phyloP scores from a whole-genome alignment of 1,284 basidiomycete species.

The Tilletia walkeri region DNA sequence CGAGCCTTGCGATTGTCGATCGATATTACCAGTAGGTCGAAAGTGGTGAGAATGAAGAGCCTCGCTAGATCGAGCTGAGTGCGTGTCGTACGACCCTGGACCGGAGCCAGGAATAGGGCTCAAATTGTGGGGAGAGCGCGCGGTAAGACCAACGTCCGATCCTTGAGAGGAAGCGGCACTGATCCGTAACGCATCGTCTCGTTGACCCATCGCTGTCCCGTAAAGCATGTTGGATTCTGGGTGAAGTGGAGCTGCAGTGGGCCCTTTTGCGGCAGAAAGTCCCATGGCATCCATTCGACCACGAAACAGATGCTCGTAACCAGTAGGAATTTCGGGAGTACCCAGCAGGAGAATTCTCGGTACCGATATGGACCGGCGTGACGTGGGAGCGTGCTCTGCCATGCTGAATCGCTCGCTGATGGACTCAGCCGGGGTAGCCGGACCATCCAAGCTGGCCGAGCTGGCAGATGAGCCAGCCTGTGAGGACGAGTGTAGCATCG shows the following conservation, averaged over 20 bases:
- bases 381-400: neutral
- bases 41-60: neutral
- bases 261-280: no score
- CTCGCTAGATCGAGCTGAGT: constrained; percentile 1
- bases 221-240: no score
- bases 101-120: neutral
- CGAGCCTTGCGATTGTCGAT: no score
- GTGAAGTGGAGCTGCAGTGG: no score
- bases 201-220: no score
- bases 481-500: neutral
- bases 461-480: constrained; percentile 9
- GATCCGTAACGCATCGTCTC: no score
- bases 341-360: constrained; percentile 3
- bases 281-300: no score
- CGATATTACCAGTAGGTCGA: neutral
- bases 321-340: neutral
- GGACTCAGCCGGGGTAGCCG: neutral
- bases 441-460: constrained; percentile 9
- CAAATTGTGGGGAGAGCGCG: neutral
- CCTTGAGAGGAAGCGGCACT: no score
- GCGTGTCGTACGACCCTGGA: constrained; percentile 4
- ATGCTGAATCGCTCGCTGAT: neutral
- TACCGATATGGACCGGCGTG: neutral
- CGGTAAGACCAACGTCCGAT: neutral
- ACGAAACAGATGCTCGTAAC: no score